phyloP scores from a whole-genome alignment of 805 yeast species.

The Myxozyma sirexii region DNA sequence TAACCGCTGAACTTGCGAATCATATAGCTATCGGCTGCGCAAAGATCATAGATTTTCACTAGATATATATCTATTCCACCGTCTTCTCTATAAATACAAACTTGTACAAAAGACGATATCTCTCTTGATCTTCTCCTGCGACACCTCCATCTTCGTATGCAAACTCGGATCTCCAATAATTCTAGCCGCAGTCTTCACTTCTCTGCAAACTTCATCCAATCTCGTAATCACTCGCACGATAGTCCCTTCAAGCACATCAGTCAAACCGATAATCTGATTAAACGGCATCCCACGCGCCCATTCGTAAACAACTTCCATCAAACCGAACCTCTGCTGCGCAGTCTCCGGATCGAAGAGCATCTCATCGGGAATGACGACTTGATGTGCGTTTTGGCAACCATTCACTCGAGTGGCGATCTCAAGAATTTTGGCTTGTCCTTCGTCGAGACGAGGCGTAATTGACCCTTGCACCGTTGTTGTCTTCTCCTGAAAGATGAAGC shows the following conservation, averaged over 20 bases:
- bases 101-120: constrained; percentile 98
- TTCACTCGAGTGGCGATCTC: constrained; percentile 69
- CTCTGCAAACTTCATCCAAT: constrained; percentile 91
- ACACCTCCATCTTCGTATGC: constrained; percentile 84
- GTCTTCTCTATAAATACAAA: constrained; percentile 61
- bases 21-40: no score
- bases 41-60: no score
- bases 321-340: constrained; percentile 62
- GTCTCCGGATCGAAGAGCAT: constrained; percentile 73
- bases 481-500: constrained; percentile 90
- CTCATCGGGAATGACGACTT: constrained; percentile 74
- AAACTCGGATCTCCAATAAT: constrained; percentile 92
- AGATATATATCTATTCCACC: no score
- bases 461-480: constrained; percentile 62
- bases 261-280: constrained; percentile 84
- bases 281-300: constrained; percentile 97
- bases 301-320: constrained; percentile 92
- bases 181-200: constrained; percentile 89
- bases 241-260: constrained; percentile 92
- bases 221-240: constrained; percentile 94
- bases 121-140: constrained; percentile 92
- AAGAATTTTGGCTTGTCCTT: constrained; percentile 59
- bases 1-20: no score
- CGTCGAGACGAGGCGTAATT: constrained; percentile 78
- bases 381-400: constrained; percentile 63